Evolutionary conservation across 2,329 filamentous ascomycete species (phyloP), one percentile per base, ranked within the genome.

Genomic region (Aureobasidium vineae): DNA sequence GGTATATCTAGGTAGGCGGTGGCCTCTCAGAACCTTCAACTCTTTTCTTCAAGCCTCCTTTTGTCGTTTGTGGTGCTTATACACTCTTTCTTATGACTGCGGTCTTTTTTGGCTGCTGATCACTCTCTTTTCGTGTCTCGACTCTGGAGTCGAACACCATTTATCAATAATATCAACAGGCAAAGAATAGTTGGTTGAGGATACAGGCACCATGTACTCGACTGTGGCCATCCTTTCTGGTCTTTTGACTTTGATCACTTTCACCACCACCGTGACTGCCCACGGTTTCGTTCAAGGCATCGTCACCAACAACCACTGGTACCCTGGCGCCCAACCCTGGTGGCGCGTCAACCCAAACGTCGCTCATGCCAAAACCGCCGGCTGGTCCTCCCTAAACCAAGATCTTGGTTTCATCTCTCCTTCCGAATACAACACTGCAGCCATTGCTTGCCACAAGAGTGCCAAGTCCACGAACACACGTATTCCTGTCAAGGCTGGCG

Each of bases 401-500:
- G 83, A 86, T 68, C 63, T 65, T 5, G 49, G 47, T 8, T 74
- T 74, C 54, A 74, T 74, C 47, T 75, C 70, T 67, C 70, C 76
- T 45, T 49, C 33, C 41, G 67, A 71, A 8, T 74, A 70, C 64
- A 59, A 54, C 21, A 67, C 66, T 40, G 54, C 63, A 19, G 71
- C 73, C 67, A 74, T 76, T 64, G 69, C 71, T 67, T 59, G 56
- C 56, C 56, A 59, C 26, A 59, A 59, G 40, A 45, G 56, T 7
- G 56, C 56, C 33, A 36, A 59, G 19, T 33, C 38, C 13, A 84
- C 81, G 40, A 71, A 76, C 16, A 78, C 81, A 66, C 79, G 81
- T 68, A 85, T 83, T 19, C 77, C 82, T n/a, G 83, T 89, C 38
- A 78, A 81, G 16, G 88, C 88, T 16, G 88, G 88, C 68, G 79